Evolutionary conservation across 495 filamentous ascomycete species (phyloP).

Genomic region (Monascus purpureus): DNA sequence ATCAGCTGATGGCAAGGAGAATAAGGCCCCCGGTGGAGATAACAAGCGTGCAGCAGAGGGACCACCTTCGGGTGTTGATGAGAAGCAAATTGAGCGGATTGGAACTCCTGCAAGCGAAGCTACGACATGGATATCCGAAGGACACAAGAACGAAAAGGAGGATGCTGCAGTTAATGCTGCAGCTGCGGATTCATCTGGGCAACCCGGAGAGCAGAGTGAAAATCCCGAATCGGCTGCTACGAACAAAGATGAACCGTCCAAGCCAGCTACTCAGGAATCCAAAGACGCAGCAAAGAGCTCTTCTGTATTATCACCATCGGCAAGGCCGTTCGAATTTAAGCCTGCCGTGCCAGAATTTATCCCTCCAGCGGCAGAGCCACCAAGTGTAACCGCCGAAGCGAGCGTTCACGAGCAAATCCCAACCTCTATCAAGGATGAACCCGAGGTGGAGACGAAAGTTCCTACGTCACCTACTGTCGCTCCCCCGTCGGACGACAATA

Average conservation of each 20-base stretch:
- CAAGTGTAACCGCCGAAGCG: slow-evolving; percentile 10
- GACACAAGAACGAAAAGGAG: slow-evolving; percentile 25
- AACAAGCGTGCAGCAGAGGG: neutral
- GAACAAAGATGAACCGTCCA: slow-evolving; percentile 2
- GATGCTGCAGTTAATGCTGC: slow-evolving; percentile 21
- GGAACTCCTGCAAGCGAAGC: slow-evolving; percentile 26
- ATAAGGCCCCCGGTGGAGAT: slow-evolving; percentile 16
- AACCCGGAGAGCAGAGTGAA: slow-evolving; percentile 1
- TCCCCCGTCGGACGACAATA: slow-evolving; percentile 7
- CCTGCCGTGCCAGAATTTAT: slow-evolving; percentile 33
- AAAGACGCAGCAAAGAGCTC: slow-evolving; percentile 13
- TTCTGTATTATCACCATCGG: slow-evolving; percentile 46
- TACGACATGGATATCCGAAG: slow-evolving; percentile 28
- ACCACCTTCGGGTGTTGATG: slow-evolving; percentile 3
- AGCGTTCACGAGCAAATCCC: slow-evolving; percentile 5
- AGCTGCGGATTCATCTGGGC: slow-evolving; percentile 9
- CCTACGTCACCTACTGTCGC: slow-evolving; percentile 3
- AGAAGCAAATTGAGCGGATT: slow-evolving; percentile 15
- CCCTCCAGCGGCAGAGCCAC: slow-evolving; percentile 25
- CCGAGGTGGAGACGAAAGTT: slow-evolving; percentile 1
- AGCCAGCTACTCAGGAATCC: slow-evolving; percentile 11
- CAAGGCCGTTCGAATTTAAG: slow-evolving; percentile 53
- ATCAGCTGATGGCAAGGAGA: slow-evolving; percentile 33
- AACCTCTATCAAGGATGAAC: slow-evolving; percentile 3
- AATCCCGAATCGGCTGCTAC: slow-evolving; percentile 2